phyloP scores from a whole-genome alignment of 257 asterid species.

The Solanum chaucha region DNA sequence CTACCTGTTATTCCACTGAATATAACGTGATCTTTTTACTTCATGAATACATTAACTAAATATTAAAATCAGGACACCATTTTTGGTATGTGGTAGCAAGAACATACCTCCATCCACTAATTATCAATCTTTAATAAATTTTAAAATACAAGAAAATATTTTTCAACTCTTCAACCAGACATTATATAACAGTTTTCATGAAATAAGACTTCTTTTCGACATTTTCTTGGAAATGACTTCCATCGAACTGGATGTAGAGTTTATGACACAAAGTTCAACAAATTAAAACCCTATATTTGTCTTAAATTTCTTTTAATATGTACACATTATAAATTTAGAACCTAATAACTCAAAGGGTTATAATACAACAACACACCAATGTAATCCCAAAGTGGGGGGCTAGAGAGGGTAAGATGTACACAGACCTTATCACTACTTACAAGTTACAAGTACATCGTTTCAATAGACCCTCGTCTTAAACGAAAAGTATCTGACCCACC shows the following conservation, averaged over 20 bases:
- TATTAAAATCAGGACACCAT: background rate
- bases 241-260: background rate
- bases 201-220: too few species aligned
- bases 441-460: too few species aligned
- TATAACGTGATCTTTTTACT: background rate
- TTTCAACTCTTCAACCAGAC: background rate
- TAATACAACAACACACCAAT: background rate
- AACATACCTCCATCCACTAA: background rate
- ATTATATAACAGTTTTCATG: background rate
- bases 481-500: background rate
- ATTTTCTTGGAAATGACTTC: background rate
- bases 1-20: background rate
- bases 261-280: background rate
- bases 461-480: background rate
- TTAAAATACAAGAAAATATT: too few species aligned
- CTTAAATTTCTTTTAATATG: background rate
- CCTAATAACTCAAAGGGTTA: background rate
- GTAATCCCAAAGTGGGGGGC: background rate
- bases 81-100: background rate
- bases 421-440: background rate
- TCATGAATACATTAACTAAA: background rate
- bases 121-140: background rate
- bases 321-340: background rate
- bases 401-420: background rate
- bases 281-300: background rate